Conservation (phyloP, 192 early-diverging fungal species). For the Coemansia sp. region DNA sequence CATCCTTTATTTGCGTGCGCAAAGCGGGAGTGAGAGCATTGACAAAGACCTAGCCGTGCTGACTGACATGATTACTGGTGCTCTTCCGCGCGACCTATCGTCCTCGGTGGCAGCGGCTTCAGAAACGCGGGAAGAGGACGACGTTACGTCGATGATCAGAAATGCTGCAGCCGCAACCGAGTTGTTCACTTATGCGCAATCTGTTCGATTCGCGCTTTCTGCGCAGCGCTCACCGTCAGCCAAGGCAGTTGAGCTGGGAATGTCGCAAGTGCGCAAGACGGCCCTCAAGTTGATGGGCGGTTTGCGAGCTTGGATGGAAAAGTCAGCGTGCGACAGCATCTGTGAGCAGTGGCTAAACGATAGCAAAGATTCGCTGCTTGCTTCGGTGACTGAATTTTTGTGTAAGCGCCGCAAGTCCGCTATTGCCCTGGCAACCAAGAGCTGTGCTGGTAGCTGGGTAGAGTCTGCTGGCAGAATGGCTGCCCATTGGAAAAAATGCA, state of each 20-base stretch:
- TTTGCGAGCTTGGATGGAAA: slow-evolving; percentile 24
- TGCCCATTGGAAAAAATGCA: slow-evolving; percentile 42
- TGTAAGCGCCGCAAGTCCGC: slow-evolving; percentile 18
- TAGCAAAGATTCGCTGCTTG: slow-evolving; percentile 6
- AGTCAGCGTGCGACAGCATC: slow-evolving; percentile 16
- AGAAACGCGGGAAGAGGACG: slow-evolving; percentile 2
- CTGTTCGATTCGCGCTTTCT: slow-evolving; percentile 20
- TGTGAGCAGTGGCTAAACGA: slow-evolving; percentile 20
- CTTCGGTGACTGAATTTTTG: slow-evolving; percentile 11
- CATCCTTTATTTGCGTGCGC: slow-evolving; percentile 17
- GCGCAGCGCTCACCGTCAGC: slow-evolving; percentile 26
- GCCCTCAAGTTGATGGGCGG: slow-evolving; percentile 18
- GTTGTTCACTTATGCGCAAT: slow-evolving; percentile 32
- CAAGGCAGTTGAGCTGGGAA: slow-evolving; percentile 11
- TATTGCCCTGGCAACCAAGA: slow-evolving; percentile 18
- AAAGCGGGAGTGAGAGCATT: slow-evolving; percentile 8
- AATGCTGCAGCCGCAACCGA: slow-evolving; percentile 24
- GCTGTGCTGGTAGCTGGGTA: slow-evolving; percentile 38
- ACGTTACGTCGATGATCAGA: slow-evolving; percentile 20
- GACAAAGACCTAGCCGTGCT: slow-evolving; percentile 21
- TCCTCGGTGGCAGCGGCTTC: background rate
- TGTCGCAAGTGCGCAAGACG: slow-evolving; percentile 36
- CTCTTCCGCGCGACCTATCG: slow-evolving; percentile 9
- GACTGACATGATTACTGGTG: slow-evolving; percentile 11
- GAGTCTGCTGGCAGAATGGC: slow-evolving; percentile 35